Percentiles rank a stretch among this genome's conserved stretches.
phyloP scores from a whole-genome alignment of 345 rosid genomes.

The Brassica incana region DNA sequence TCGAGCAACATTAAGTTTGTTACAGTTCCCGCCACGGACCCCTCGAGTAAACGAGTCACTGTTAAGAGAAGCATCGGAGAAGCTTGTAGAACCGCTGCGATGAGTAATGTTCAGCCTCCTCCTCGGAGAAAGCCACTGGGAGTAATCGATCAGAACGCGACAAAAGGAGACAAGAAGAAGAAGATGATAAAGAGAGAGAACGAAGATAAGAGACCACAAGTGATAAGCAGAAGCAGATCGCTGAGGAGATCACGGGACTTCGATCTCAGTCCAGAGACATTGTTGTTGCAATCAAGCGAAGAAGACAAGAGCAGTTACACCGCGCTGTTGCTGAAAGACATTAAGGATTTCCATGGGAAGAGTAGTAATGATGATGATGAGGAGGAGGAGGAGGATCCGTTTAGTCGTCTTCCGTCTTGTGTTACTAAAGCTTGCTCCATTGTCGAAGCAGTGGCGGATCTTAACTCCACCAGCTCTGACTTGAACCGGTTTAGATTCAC shows the following conservation, averaged over 20 bases:
- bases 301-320: conserved; percentile 57
- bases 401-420: conserved; percentile 42
- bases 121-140: conserved; percentile 58
- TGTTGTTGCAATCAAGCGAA: conserved; percentile 27
- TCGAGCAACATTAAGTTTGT: conserved; percentile 47
- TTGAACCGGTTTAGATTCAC: conserved; percentile 31
- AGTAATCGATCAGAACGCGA: conserved; percentile 64
- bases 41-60: conserved; percentile 46
- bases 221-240: conserved; percentile 67
- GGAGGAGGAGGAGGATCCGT: not conserved
- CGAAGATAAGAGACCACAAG: conserved; percentile 37
- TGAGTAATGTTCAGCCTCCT: conserved; percentile 32
- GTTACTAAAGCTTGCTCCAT: conserved; percentile 82
- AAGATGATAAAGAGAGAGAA: conserved; percentile 35
- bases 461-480: conserved; percentile 44
- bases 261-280: conserved; percentile 52
- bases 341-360: conserved; percentile 81
- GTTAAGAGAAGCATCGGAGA: conserved; percentile 68
- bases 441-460: conserved; percentile 83
- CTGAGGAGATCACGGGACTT: conserved; percentile 65
- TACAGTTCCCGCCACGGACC: conserved; percentile 75
- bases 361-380: conserved; percentile 14
- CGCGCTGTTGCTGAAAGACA: conserved; percentile 70
- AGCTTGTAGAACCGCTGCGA: conserved; percentile 41
- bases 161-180: conserved; percentile 30